Evolutionary conservation across 345 rosid species (phyloP), one percentile per base, ranked within the genome.

Genomic region (Diplotaxis tenuifolia): DNA sequence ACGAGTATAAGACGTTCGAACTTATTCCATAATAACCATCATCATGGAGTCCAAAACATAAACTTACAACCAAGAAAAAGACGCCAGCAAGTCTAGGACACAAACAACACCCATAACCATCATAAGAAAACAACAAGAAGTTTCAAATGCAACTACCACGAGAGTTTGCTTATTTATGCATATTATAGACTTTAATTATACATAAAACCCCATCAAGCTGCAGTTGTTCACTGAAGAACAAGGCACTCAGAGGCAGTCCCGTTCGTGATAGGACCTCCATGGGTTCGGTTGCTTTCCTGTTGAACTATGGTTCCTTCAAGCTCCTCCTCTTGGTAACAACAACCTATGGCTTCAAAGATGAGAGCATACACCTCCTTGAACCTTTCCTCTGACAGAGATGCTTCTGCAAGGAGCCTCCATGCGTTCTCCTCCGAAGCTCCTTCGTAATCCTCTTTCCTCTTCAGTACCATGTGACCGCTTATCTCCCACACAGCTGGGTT

Each of bases 401-500:
- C 98, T 82, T 89, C 98, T 0, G 96, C 96, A 4, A 96, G 98
- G 47, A 96, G 96, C 84, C 90, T 86, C 92, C 96, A 89, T 8
- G 99, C 99, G 11, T 92, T 90, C 73, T 80, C 98, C 76, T 92
- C 99, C 0, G 99, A 83, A 71, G 99, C 99, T 79, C 83, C 97
- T 57, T 96, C 93, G 6, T 79, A 96, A 80, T 96, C 98, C 80
- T 86, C 79, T 84, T 82, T 96, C 87, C 96, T 90, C 86, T 96
- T 92, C 32, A 96, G 78, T 71, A 96, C 99, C 82, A 96, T 92
- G 64, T 96, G 99, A 15, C 99, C 99, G 50, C 98, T 92, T 14
- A 96, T 96, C 73, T 96, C 99, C 99, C 98, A 95, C 56, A 95
- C 99, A 0, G 99, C 99, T 57, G 99, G 99, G 77, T 95, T 95